Base-by-base conservation (phyloP, 768 basidiomycete species). In the Gyrodon lividus region DNA sequence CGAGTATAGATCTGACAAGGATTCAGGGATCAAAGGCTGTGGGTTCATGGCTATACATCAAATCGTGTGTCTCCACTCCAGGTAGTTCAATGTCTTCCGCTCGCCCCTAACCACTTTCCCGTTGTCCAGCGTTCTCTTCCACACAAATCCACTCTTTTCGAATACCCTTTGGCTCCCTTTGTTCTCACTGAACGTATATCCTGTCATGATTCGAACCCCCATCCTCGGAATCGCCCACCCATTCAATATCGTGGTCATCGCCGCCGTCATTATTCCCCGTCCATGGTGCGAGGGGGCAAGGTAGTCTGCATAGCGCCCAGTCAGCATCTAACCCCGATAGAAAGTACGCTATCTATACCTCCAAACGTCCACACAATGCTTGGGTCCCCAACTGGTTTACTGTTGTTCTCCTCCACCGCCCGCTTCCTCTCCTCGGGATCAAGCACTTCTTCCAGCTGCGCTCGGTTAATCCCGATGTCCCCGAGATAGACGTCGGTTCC, bases 241-340 rank as follows among this genome's bases (percentile, higher is more conserved):
- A 16, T 76, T 60, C 39, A 89, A 46, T 28, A 91, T 43, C 5
- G 76, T 77, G 7, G 66, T 67, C 28, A 90, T 60, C 0, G 78
- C 85, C n/a, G 78, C 80, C 19, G 79, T 77, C 89, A 89, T 89
- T 55, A 90, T 87, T 0, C 87, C 86, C 57, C 70, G 74, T 26
- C 85, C 75, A 51, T 88, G 86, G 59, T 86, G 78, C 30, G 76
- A 77, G 14, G 81, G 73, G 5, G 74, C 77, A 37, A 89, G 66
- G 55, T 77, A 87, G 60, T 86, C 87, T 86, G 59, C n/a, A 43
- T 2, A 42, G 52, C 22, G 26, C 5, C 40, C 44, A 35, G 20
- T 47, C 30, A 51, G 48, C 40, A 43, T 47, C 6, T 31, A 6
- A 17, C 2, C 2, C 10, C 28, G 43, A 37, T 10, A 10, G 38